Conservation (phyloP, 75 land plant species). For the Adiantum capillusveneris region DNA sequence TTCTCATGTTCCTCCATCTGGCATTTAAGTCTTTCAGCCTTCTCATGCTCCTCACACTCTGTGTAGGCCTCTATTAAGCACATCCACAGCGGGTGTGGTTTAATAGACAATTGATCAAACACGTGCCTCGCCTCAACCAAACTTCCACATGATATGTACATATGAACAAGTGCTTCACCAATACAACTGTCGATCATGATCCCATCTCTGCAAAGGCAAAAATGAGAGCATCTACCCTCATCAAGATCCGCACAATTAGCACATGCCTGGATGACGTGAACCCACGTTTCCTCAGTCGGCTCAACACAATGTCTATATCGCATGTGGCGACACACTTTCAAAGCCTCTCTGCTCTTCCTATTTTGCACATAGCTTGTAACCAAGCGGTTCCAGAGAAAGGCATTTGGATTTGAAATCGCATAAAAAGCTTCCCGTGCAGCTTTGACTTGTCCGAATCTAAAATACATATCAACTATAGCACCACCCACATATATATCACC, state of each 20-base stretch:
- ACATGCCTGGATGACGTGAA: not conserved
- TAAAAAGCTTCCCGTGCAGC: conserved; percentile 1
- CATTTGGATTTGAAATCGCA: not conserved
- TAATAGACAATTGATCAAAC: not conserved
- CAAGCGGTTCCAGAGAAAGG: not conserved
- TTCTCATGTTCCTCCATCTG: too few species aligned
- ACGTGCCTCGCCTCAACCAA: not conserved
- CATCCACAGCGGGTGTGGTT: not conserved
- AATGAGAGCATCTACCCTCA: not conserved
- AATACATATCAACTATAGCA: conserved; percentile 7
- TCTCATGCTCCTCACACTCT: too few species aligned
- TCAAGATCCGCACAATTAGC: not conserved
- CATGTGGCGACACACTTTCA: not conserved
- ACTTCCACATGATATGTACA: conserved; percentile 3
- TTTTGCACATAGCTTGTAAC: not conserved
- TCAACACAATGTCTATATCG: not conserved
- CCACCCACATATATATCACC: not conserved
- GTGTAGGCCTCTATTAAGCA: not conserved
- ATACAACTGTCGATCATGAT: not conserved
- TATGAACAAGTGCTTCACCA: not conserved
- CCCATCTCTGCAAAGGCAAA: not conserved
- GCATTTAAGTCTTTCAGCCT: too few species aligned
- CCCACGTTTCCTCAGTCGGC: not conserved
- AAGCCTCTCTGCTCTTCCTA: not conserved
- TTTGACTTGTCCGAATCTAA: not conserved